Evolutionary conservation across 176 grass and related monocot genomes (phyloP).

Genomic region (Raddia guianensis): DNA sequence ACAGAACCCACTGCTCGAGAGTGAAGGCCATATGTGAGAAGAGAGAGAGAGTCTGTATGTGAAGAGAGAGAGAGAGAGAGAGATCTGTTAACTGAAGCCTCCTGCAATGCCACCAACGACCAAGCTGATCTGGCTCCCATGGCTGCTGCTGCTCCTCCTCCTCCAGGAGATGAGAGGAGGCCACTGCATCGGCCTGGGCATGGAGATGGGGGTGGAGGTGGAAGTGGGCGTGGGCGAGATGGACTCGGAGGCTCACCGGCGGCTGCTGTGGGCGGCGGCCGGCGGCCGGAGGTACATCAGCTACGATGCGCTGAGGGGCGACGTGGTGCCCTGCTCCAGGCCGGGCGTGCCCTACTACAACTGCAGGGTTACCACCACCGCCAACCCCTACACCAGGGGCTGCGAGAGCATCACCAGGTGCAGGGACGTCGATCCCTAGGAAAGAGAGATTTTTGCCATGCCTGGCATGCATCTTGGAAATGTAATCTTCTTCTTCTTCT

Average conservation of each 20-base stretch:
- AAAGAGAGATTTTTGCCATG: neutral
- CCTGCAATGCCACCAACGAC: slow-evolving; percentile 31
- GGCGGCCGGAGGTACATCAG: slow-evolving; percentile 74
- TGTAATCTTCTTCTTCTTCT: neutral
- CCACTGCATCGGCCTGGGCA: slow-evolving; percentile 27
- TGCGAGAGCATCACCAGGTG: slow-evolving; percentile 89
- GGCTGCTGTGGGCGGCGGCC: slow-evolving; percentile 54
- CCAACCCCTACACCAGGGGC: slow-evolving; percentile 80
- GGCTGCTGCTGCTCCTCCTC: slow-evolving; percentile 18
- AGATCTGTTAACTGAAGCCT: neutral
- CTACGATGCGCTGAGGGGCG: slow-evolving; percentile 80
- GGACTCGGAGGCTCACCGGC: slow-evolving; percentile 55
- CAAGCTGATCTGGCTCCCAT: slow-evolving; percentile 33
- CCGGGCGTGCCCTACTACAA: slow-evolving; percentile 95
- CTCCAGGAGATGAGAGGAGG: slow-evolving; percentile 24
- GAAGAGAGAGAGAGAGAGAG: neutral
- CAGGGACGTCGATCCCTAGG: slow-evolving; percentile 57
- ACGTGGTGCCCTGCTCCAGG: slow-evolving; percentile 77
- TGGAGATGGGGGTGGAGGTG: slow-evolving; percentile 29
- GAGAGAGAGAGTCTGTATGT: too few species aligned
- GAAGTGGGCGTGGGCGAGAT: slow-evolving; percentile 48
- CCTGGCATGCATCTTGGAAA: neutral
- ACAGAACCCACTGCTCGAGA: neutral
- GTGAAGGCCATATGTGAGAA: neutral
- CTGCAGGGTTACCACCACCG: slow-evolving; percentile 72